Conservation (phyloP, 2,329 filamentous ascomycete genomes). For the Shiraia bambusicola region DNA sequence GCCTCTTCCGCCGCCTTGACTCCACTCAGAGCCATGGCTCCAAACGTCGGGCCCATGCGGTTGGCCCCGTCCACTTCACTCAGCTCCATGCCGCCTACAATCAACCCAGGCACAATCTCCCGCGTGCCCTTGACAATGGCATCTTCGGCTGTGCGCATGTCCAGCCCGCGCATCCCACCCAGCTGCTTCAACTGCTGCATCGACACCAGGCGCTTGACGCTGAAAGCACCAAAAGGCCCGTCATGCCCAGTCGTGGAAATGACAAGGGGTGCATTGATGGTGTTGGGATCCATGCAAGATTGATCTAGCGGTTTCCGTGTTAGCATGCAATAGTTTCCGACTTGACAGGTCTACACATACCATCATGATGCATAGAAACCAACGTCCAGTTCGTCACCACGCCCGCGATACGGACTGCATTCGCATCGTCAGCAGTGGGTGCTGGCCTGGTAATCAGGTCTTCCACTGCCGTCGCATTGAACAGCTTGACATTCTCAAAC, state of each 20-base stretch:
- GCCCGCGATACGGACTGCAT: slow-evolving; percentile 72
- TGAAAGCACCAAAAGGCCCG: slow-evolving; percentile 87
- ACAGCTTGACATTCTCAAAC: slow-evolving; percentile 92
- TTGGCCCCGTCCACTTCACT: slow-evolving; percentile 89
- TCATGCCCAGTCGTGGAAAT: slow-evolving; percentile 92
- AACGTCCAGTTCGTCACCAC: slow-evolving; percentile 97
- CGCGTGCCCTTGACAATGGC: slow-evolving; percentile 91
- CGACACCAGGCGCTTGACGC: slow-evolving; percentile 83
- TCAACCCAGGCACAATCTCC: slow-evolving; percentile 82
- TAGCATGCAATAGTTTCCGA: slow-evolving; percentile 3
- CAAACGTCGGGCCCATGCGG: slow-evolving; percentile 87
- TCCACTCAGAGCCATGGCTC: slow-evolving; percentile 83
- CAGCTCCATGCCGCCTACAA: slow-evolving; percentile 94
- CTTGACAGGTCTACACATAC: slow-evolving; percentile 8
- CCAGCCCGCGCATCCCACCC: slow-evolving; percentile 87
- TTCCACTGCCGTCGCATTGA: slow-evolving; percentile 92
- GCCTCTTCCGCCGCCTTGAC: slow-evolving; percentile 92
- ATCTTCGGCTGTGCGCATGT: slow-evolving; percentile 90
- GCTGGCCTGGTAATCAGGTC: slow-evolving; percentile 80
- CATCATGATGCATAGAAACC: slow-evolving; percentile 63
- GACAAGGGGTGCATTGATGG: slow-evolving; percentile 86
- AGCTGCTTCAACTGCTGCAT: slow-evolving; percentile 83
- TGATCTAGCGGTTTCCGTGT: slow-evolving; percentile 63
- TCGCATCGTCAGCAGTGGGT: slow-evolving; percentile 44
- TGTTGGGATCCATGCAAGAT: slow-evolving; percentile 96